These are phyloP conservation scores for Wallacemonas sp. DNA, from an alignment of 208 protist genomes.

Conservation along the genomic window DNA sequence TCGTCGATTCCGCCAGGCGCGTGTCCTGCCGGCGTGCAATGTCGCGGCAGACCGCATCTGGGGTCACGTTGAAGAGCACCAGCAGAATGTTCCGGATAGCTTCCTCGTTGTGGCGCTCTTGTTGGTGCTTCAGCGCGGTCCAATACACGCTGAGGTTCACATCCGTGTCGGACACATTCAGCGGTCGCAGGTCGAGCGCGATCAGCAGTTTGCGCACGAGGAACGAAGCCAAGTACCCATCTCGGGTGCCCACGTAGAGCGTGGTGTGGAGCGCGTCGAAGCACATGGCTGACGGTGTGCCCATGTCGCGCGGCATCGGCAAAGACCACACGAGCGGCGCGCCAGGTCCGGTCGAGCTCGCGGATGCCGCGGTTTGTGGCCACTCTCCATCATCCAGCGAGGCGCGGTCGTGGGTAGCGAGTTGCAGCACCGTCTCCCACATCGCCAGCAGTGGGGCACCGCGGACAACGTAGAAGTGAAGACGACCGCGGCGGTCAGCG, in stretches of 20 bases:
- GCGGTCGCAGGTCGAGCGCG: constrained; percentile 58
- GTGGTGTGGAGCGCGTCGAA: constrained; percentile 60
- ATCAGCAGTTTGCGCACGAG: constrained; percentile 61
- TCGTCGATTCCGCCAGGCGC: neutral
- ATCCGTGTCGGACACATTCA: constrained; percentile 23
- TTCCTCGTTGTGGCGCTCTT: constrained; percentile 25
- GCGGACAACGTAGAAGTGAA: constrained; percentile 68
- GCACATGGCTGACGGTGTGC: constrained; percentile 39
- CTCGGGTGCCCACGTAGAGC: constrained; percentile 69
- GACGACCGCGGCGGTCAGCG: constrained; percentile 39
- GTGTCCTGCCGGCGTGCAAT: constrained; percentile 1
- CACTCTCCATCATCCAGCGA: too few relatives aligned
- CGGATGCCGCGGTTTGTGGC: neutral
- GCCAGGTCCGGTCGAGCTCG: neutral
- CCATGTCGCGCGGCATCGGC: constrained; percentile 23
- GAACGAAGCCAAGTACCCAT: constrained; percentile 69
- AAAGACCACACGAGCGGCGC: constrained; percentile 24
- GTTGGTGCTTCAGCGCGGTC: constrained; percentile 26
- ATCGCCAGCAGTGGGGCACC: constrained; percentile 48
- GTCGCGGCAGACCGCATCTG: constrained; percentile 17
- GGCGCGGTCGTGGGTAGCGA: constrained; percentile 26
- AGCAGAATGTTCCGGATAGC: constrained; percentile 40
- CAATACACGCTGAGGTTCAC: constrained; percentile 29
- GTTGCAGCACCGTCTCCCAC: constrained; percentile 54
- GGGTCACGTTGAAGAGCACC: constrained; percentile 44